phyloP scores from a whole-genome alignment of 177 flowering plant species.

The Vitis hybrid region DNA sequence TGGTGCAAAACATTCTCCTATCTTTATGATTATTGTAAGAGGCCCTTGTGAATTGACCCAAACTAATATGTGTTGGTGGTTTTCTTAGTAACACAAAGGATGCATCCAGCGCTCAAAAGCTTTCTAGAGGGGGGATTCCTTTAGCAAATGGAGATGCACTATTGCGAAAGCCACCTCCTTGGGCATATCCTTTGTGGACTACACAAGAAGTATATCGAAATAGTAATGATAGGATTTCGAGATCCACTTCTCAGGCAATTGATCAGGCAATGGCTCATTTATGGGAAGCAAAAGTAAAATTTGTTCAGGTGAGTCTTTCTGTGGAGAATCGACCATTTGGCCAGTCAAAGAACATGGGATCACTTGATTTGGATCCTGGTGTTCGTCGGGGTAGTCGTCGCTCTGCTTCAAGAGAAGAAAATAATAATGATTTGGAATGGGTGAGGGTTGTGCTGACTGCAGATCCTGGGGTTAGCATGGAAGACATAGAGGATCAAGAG shows the following conservation, averaged over 20 bases:
- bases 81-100: constrained; percentile 57
- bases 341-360: constrained; percentile 19
- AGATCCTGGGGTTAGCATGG: constrained; percentile 86
- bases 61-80: neutral
- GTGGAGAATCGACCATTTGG: constrained; percentile 44
- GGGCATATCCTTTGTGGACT: constrained; percentile 95
- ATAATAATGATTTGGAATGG: constrained; percentile 54
- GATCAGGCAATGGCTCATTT: constrained; percentile 94
- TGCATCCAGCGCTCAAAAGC: constrained; percentile 57
- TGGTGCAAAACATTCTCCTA: neutral
- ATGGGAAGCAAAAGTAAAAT: constrained; percentile 84
- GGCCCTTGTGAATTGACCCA: constrained; percentile 6
- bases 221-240: constrained; percentile 84
- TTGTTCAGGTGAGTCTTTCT: constrained; percentile 66
- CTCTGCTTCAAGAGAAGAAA: constrained; percentile 21
- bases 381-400: constrained; percentile 3
- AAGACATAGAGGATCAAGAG: constrained; percentile 75
- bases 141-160: constrained; percentile 95
- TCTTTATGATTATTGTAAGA: too few species aligned
- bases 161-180: constrained; percentile 93
- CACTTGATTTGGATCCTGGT: constrained; percentile 14
- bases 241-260: constrained; percentile 91
- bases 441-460: constrained; percentile 87
- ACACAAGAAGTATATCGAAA: constrained; percentile 59
- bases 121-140: constrained; percentile 92